Percentiles rank a stretch among this genome's conserved stretches.
These are phyloP conservation scores for Colletotrichum sp. DNA, from an alignment of 2,329 filamentous ascomycete genomes.

Conservation along the genomic window DNA sequence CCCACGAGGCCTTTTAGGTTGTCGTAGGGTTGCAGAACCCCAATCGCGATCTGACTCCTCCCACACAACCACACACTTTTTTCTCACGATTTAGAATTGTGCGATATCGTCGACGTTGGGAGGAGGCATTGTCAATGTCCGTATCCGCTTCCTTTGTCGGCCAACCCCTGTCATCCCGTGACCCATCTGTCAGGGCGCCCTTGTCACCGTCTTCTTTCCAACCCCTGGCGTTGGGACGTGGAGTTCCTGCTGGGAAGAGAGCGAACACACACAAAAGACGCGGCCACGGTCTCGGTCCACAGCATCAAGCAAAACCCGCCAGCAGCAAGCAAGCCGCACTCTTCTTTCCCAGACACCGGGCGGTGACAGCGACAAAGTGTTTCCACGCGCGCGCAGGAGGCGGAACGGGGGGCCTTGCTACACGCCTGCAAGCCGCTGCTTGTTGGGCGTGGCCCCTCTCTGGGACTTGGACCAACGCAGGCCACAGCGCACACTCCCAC, in stretches of 20 bases:
- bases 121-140: not conserved
- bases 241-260: not conserved
- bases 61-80: not conserved
- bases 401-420: not conserved
- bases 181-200: not conserved
- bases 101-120: not conserved
- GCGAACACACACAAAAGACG: not conserved
- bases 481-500: not conserved
- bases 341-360: not conserved
- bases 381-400: not conserved
- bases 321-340: not conserved
- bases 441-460: not conserved
- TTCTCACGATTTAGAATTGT: not conserved
- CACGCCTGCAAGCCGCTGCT: not conserved
- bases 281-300: not conserved
- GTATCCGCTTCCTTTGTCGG: not conserved
- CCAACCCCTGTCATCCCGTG: not conserved
- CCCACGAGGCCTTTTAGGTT: not conserved
- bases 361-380: not conserved
- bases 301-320: not conserved
- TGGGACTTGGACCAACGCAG: not conserved
- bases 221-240: not conserved
- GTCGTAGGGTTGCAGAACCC: slow-evolving; percentile 8
- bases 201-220: not conserved
- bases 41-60: slow-evolving; percentile 1